Conservation (phyloP, 768 basidiomycete species). For the Lentinula guzmanii region DNA sequence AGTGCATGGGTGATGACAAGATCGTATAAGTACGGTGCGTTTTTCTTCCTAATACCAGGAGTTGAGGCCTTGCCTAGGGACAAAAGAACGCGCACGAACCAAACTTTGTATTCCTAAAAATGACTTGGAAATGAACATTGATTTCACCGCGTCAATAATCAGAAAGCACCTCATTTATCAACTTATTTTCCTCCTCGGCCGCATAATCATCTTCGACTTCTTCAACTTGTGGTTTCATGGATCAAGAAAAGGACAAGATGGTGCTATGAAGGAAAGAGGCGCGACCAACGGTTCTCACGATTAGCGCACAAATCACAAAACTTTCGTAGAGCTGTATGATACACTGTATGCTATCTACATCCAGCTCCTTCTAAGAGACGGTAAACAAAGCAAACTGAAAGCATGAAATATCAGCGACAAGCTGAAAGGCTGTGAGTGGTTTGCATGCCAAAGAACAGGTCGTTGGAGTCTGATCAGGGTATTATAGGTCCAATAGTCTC, state of each 20-base stretch:
- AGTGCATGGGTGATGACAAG: conserved; percentile 95
- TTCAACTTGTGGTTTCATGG: conserved; percentile 51
- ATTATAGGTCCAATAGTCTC: conserved; percentile 1
- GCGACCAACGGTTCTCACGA: conserved; percentile 29
- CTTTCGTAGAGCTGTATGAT: background rate
- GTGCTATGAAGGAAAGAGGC: conserved; percentile 7
- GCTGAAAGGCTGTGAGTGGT: background rate
- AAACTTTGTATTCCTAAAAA: conserved; percentile 77
- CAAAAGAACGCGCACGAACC: conserved; percentile 33
- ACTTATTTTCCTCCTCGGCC: conserved; percentile 83
- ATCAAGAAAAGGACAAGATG: background rate
- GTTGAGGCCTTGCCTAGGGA: background rate
- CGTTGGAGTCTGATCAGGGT: background rate
- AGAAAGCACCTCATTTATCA: conserved; percentile 72
- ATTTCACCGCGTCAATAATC: conserved; percentile 9
- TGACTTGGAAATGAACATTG: conserved; percentile 8
- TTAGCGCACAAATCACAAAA: conserved; percentile 1
- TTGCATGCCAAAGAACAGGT: background rate
- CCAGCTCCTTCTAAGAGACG: background rate
- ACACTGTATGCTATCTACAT: background rate
- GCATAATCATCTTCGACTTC: conserved; percentile 76
- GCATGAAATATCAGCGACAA: background rate
- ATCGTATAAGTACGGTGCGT: conserved; percentile 97
- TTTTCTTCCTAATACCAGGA: conserved; percentile 70
- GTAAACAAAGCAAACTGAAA: background rate